These are phyloP conservation scores for Naganishia onofrii DNA, from an alignment of 768 basidiomycete species.

Conservation along the genomic window DNA sequence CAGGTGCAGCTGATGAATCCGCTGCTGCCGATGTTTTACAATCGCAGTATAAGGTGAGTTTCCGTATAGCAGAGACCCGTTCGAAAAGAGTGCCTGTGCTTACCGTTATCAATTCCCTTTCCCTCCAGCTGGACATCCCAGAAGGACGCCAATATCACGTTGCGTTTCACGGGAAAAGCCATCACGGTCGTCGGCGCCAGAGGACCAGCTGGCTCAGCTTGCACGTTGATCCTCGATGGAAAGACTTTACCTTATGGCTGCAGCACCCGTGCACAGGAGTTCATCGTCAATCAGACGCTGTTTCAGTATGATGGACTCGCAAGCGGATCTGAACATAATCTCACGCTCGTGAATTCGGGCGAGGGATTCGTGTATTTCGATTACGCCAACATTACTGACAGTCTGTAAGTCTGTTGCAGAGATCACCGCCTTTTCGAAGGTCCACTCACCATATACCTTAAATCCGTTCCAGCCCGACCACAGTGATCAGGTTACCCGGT, in stretches of 20 bases:
- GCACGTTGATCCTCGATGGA: constrained; percentile 2
- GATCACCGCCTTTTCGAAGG: background rate
- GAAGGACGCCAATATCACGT: background rate
- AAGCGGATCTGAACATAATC: background rate
- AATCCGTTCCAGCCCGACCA: background rate
- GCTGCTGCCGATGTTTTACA: constrained; percentile 11
- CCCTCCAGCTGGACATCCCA: constrained; percentile 1
- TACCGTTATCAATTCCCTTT: background rate
- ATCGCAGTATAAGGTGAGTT: constrained; percentile 17
- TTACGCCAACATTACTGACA: constrained; percentile 10
- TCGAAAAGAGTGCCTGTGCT: background rate
- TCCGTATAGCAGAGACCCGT: background rate
- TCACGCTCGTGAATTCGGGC: constrained; percentile 11
- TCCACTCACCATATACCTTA: background rate
- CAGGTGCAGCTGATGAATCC: constrained; percentile 14
- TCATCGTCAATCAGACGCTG: constrained; percentile 12
- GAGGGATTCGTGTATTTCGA: constrained; percentile 23
- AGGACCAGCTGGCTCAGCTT: background rate
- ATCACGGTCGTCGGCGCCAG: constrained; percentile 10
- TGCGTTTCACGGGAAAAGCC: constrained; percentile 9
- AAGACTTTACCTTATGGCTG: background rate
- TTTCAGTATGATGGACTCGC: background rate
- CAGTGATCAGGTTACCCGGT: background rate
- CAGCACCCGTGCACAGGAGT: background rate
- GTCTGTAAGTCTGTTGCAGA: background rate